Base-by-base conservation (phyloP, 2,329 filamentous ascomycete species). In the Mollisia scopiformis region DNA sequence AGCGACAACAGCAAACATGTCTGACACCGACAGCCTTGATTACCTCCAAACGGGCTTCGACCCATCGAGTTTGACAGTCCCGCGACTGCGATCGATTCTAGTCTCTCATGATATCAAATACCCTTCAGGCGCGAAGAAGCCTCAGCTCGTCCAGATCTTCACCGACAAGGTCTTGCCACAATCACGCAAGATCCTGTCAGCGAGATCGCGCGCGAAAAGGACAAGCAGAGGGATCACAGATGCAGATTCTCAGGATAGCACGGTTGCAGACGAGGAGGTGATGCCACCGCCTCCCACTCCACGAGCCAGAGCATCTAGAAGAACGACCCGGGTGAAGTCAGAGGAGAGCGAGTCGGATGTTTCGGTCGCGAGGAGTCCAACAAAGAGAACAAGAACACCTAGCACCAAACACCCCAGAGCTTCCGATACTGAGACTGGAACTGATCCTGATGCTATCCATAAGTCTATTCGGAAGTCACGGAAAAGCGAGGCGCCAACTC, bases 1-100 rank as follows among this genome's bases (percentile, higher is more conserved):
- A 23, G 21, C 50, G 49, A 19, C 21, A 41, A 50, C 4, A 10
- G 31, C 23, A 31, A 69, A 61, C 67, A 88, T 88, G 86, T 83
- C 84, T 28, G 86, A 89, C 71, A 79, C 86, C 66, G 91, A 93
- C 68, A 79, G 72, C 63, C 77, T 89, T 68, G 90, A 92, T 68
- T 99, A 98, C 75, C 88, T 98, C 31, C 87, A 93, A 72, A 84
- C 91, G 57, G 91, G 86, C 70, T 98, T 97, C 75, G 92, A 99
- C 74, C 88, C 95, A 21, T 83, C 84, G 72, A 86, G 84, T 66
- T 85, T 98, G 65, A 98, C 93, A 1, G 88, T 98, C 53, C 93
- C 95, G 28, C 90, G 90, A 49, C 82, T 99, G 69, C 91, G 95
- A 71, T 94, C 91, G 52, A 96, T 98, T 67, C 86, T 99, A 60